A percentile compares a stretch with the other conserved stretches of the same genome.
Evolutionary conservation across 441 rosid species (phyloP).

Genomic region (Rhodomyrtus psidioides): DNA sequence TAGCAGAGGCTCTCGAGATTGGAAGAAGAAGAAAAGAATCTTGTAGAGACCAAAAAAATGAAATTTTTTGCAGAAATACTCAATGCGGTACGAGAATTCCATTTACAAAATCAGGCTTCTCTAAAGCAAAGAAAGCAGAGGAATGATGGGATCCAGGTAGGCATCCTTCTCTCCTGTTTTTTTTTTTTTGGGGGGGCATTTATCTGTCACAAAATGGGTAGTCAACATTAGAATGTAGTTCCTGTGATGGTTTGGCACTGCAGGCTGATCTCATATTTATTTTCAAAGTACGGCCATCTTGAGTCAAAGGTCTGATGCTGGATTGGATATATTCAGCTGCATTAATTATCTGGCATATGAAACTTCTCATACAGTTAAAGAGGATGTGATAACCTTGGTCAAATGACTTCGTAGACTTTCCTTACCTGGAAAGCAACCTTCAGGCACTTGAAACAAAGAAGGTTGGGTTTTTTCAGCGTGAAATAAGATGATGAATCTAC

Average conservation of each 20-base stretch:
- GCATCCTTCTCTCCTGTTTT: not conserved
- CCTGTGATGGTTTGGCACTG: not conserved
- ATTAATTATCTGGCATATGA: not conserved
- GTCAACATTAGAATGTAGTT: not conserved
- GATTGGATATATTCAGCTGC: not conserved
- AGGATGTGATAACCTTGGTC: not conserved
- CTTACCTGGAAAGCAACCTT: not conserved
- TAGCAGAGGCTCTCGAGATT: slow-evolving; percentile 81
- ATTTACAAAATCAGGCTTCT: slow-evolving; percentile 72
- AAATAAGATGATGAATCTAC: not conserved
- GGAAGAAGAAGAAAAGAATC: slow-evolving; percentile 83
- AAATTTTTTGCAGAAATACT: slow-evolving; percentile 87
- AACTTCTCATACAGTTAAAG: not conserved
- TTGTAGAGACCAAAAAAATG: slow-evolving; percentile 70
- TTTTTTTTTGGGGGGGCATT: not conserved
- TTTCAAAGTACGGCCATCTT: not conserved
- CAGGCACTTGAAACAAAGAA: not conserved
- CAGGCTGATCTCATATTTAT: not conserved
- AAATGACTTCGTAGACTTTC: not conserved
- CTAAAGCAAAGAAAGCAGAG: slow-evolving; percentile 93
- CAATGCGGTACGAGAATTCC: slow-evolving; percentile 90
- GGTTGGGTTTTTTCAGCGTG: not conserved
- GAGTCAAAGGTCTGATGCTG: not conserved
- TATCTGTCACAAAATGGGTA: not conserved
- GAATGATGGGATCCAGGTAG: slow-evolving; percentile 89